Evolutionary conservation across 2,329 filamentous ascomycete genomes (phyloP).

Genomic region (Penicillium polonicum): DNA sequence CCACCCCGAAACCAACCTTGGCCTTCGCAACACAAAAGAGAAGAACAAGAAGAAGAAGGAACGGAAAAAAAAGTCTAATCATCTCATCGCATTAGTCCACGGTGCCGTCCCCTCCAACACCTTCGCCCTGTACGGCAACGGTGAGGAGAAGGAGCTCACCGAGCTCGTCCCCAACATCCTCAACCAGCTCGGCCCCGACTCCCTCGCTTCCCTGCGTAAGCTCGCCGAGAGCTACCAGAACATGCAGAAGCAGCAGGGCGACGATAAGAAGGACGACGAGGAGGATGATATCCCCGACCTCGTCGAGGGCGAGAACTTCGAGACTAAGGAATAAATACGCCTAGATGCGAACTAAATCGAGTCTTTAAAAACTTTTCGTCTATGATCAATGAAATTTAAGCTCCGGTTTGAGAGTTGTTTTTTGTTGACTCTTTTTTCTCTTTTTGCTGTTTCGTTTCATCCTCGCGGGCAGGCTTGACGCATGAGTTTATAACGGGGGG

Average conservation of each 20-base stretch:
- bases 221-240: slow-evolving; percentile 99
- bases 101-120: slow-evolving; percentile 97
- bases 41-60: neutral
- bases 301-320: slow-evolving; percentile 96
- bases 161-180: slow-evolving; percentile 99
- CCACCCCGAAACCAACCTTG: neutral
- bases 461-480: neutral
- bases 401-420: slow-evolving; percentile 14
- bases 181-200: slow-evolving; percentile 98
- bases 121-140: slow-evolving; percentile 98
- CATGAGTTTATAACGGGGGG: neutral
- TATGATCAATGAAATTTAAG: slow-evolving; percentile 27
- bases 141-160: slow-evolving; percentile 99
- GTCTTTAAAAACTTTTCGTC: slow-evolving; percentile 17
- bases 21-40: neutral
- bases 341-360: slow-evolving; percentile 7
- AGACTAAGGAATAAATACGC: slow-evolving; percentile 81
- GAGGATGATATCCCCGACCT: slow-evolving; percentile 89
- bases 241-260: slow-evolving; percentile 89
- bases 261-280: slow-evolving; percentile 75
- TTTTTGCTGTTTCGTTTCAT: neutral
- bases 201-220: slow-evolving; percentile 94
- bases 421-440: neutral
- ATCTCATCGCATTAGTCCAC: slow-evolving; percentile 64
- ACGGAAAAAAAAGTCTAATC: neutral